Percentiles rank a stretch among this genome's conserved stretches.
phyloP scores from a whole-genome alignment of 257 asterid species.

The Solanum clarkiae region DNA sequence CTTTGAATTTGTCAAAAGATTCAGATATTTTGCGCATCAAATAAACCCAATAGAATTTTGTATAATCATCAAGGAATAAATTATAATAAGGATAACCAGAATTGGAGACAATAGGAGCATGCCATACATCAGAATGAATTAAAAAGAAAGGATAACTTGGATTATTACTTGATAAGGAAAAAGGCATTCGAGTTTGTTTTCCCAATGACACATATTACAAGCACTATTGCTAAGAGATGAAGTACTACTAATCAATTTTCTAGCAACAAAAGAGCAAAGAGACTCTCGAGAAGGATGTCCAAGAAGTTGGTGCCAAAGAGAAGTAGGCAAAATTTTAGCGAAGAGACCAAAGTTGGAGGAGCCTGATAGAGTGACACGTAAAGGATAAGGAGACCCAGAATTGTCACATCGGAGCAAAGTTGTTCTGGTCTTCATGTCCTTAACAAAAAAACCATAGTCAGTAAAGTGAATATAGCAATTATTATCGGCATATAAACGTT shows the following conservation, averaged over 20 bases:
- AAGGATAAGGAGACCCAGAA: not conserved
- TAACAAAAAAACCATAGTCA: not conserved
- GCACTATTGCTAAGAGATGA: not conserved
- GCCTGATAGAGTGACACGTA: not conserved
- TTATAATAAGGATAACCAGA: not conserved
- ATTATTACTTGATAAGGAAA: not conserved
- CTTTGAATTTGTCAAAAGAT: not conserved
- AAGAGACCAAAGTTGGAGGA: not conserved
- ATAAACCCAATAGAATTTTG: not conserved
- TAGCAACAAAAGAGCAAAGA: not conserved
- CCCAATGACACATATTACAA: not conserved
- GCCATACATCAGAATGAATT: not conserved
- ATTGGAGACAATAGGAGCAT: not conserved
- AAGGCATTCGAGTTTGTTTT: not conserved
- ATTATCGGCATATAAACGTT: not conserved
- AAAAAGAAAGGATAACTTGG: not conserved
- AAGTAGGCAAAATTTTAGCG: not conserved
- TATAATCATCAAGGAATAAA: not conserved
- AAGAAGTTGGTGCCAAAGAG: not conserved
- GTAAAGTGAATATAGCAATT: not conserved
- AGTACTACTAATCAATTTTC: not conserved
- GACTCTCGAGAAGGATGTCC: not conserved
- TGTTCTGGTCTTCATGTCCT: not conserved
- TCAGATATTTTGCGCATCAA: not conserved
- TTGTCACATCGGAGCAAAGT: not conserved